Conservation (phyloP, 2,329 filamentous ascomycete genomes). For the Didymosphaeria variabile region DNA sequence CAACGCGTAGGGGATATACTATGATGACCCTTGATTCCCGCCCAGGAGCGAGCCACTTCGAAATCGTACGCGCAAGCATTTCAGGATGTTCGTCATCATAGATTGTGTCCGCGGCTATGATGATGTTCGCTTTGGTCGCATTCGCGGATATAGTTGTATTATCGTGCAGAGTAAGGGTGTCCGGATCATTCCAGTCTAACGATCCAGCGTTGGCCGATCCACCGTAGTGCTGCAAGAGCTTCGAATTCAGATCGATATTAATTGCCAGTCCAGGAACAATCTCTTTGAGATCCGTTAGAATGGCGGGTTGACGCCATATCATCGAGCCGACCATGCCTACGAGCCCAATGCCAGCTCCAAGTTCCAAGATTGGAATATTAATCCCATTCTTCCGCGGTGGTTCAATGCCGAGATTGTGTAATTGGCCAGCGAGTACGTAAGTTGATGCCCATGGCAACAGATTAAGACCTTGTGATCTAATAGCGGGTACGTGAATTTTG, state of each 20-base stretch:
- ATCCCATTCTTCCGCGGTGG: not conserved
- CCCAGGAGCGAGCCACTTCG: not conserved
- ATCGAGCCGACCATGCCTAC: conserved; percentile 7
- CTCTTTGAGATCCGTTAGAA: not conserved
- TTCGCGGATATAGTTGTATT: not conserved
- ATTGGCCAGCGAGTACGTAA: conserved; percentile 1
- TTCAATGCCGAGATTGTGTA: not conserved
- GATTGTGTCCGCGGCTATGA: conserved; percentile 3
- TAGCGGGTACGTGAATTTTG: not conserved
- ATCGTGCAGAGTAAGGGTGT: not conserved
- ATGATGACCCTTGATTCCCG: not conserved
- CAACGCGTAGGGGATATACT: conserved; percentile 4
- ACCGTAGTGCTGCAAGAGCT: not conserved
- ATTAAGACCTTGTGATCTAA: conserved; percentile 5
- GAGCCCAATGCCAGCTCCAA: conserved; percentile 6
- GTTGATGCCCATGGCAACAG: conserved; percentile 6
- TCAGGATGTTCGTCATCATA: not conserved
- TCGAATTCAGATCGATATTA: not conserved
- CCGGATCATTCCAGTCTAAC: not conserved
- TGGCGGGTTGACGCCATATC: not conserved
- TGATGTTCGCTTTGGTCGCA: not conserved
- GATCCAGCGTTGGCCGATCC: not conserved
- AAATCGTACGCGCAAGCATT: not conserved
- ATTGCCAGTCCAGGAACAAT: not conserved
- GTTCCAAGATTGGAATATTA: not conserved